These are phyloP conservation scores for Pontederia crassipes DNA, from an alignment of 176 grass and related monocot species.

Conservation along the genomic window DNA sequence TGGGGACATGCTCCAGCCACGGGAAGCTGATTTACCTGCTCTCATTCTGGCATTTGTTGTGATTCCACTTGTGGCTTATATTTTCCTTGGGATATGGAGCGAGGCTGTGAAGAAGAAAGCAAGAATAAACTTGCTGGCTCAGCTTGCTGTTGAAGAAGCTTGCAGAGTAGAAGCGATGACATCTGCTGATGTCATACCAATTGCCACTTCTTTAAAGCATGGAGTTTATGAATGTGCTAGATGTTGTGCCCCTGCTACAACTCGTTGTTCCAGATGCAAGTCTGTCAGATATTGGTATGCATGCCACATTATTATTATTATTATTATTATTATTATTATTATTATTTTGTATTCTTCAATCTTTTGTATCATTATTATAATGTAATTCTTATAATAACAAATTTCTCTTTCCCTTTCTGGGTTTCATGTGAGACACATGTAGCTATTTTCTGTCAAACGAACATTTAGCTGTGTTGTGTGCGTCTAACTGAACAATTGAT, in stretches of 20 bases:
- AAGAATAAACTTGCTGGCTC: conserved; percentile 56
- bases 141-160: conserved; percentile 66
- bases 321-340: background rate
- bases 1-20: conserved; percentile 97
- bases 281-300: conserved; percentile 97
- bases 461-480: too few species aligned
- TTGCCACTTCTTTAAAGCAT: conserved; percentile 37
- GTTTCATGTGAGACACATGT: too few species aligned
- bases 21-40: conserved; percentile 83
- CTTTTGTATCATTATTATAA: background rate
- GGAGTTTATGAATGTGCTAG: conserved; percentile 83
- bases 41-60: conserved; percentile 63
- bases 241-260: conserved; percentile 78
- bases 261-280: conserved; percentile 94
- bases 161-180: conserved; percentile 64
- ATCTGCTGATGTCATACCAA: conserved; percentile 42
- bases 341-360: background rate
- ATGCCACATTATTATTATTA: background rate
- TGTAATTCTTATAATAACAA: background rate
- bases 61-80: conserved; percentile 82
- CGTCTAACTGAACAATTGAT: too few species aligned
- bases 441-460: too few species aligned
- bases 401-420: too few species aligned
- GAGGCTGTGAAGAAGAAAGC: conserved; percentile 57
- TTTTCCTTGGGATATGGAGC: conserved; percentile 89